Conservation (phyloP, 2,329 filamentous ascomycete genomes). For the Calonectria fujianensis region DNA sequence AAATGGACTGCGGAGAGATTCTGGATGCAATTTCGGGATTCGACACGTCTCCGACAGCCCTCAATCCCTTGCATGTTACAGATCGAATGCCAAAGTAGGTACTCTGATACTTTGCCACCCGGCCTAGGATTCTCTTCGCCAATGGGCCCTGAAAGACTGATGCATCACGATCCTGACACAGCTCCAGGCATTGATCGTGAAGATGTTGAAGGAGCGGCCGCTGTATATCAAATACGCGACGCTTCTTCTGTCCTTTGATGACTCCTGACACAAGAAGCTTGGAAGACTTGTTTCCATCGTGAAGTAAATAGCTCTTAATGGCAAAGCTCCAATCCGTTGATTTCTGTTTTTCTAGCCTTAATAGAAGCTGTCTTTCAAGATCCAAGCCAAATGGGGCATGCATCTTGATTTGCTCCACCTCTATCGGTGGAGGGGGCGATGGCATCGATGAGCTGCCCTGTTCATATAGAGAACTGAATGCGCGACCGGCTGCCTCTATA, state of each 20-base stretch:
- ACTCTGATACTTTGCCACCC: background rate
- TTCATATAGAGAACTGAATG: background rate
- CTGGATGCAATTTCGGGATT: background rate
- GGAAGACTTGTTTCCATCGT: background rate
- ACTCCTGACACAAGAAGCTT: background rate
- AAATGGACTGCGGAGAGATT: background rate
- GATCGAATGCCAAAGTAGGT: background rate
- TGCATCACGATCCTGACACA: background rate
- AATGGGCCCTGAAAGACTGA: background rate
- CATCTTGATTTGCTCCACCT: background rate
- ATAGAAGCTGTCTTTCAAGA: background rate
- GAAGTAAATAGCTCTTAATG: background rate
- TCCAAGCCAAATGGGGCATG: background rate
- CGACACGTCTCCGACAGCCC: background rate
- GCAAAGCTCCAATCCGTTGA: background rate
- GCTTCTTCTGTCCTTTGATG: background rate
- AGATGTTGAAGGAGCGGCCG: background rate
- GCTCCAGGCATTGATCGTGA: background rate
- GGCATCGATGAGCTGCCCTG: background rate
- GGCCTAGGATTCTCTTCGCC: background rate
- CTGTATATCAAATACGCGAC: background rate
- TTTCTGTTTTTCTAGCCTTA: background rate
- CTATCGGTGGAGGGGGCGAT: background rate
- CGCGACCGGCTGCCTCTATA: background rate
- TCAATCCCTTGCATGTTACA: constrained; percentile 4